These are phyloP conservation scores for Paramecium primaurelia DNA, from an alignment of 73 alveolate genomes.

Conservation along the genomic window DNA sequence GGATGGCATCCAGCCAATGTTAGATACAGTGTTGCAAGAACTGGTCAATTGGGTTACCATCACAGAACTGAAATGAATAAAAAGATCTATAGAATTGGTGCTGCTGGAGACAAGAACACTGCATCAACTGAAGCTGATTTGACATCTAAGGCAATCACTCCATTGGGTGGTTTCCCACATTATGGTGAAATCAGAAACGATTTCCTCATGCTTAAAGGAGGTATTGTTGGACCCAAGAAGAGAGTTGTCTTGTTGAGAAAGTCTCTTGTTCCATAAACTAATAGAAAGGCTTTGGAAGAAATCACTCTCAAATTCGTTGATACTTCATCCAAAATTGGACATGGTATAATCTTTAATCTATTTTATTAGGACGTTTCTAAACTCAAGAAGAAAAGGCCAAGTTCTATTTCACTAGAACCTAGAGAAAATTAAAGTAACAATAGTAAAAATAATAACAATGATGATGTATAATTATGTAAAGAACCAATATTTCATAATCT, in stretches of 20 bases:
- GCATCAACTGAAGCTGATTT: conserved; percentile 99
- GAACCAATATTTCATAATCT: background rate
- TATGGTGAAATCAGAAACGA: conserved; percentile 98
- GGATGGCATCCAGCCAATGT: conserved; percentile 99
- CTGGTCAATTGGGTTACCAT: conserved; percentile 99
- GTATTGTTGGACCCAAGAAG: conserved; percentile 98
- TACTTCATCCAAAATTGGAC: conserved; percentile 99
- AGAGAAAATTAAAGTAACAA: conserved; percentile 2
- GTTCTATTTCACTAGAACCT: conserved; percentile 69
- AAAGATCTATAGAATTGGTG: conserved; percentile 99
- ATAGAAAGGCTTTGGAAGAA: conserved; percentile 88
- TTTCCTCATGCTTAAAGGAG: conserved; percentile 98
- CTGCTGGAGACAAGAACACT: conserved; percentile 84
- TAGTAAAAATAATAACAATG: background rate
- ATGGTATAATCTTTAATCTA: conserved; percentile 68
- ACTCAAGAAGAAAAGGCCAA: conserved; percentile 98
- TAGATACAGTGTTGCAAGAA: conserved; percentile 98
- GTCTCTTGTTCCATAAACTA: conserved; percentile 90
- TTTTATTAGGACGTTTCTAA: conserved; percentile 87
- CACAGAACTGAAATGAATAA: conserved; percentile 99
- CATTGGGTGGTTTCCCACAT: conserved; percentile 99
- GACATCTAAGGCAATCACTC: conserved; percentile 97
- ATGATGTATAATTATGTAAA: background rate
- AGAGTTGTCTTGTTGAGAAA: conserved; percentile 97
- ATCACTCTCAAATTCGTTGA: conserved; percentile 98